phyloP scores from a whole-genome alignment of 2,329 filamentous ascomycete species.

The Fonsecaea multimorphosa region DNA sequence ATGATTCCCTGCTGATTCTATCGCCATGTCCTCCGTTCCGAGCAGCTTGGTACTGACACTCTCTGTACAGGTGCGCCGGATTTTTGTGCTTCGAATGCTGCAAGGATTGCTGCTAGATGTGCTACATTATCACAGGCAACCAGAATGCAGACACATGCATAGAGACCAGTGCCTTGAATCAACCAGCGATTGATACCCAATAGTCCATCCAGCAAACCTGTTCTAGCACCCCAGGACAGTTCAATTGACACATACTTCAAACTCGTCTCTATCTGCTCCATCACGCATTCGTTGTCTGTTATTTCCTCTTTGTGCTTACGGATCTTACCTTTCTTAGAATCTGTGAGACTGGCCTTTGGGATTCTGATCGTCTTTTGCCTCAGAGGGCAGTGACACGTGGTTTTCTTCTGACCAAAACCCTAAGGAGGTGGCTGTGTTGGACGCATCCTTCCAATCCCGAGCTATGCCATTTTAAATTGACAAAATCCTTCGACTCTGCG shows the following conservation, averaged over 20 bases:
- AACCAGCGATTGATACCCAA: background rate
- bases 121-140: background rate
- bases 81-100: slow-evolving; percentile 40
- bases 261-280: background rate
- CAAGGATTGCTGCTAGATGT: slow-evolving; percentile 37
- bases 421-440: no score
- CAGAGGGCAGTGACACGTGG: no score
- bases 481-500: no score
- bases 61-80: slow-evolving; percentile 32
- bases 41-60: background rate
- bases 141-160: background rate
- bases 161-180: background rate
- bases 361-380: no score
- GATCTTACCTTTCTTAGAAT: no score
- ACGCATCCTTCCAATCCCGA: no score
- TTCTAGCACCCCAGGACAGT: background rate
- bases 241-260: background rate
- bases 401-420: no score
- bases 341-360: no score
- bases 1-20: background rate
- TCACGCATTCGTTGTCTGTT: no score
- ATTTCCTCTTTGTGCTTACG: no score
- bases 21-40: background rate
- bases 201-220: background rate
- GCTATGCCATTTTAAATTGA: no score